phyloP scores from a whole-genome alignment of 192 early-diverging fungal genomes.

The Backusella liffmaniae region DNA sequence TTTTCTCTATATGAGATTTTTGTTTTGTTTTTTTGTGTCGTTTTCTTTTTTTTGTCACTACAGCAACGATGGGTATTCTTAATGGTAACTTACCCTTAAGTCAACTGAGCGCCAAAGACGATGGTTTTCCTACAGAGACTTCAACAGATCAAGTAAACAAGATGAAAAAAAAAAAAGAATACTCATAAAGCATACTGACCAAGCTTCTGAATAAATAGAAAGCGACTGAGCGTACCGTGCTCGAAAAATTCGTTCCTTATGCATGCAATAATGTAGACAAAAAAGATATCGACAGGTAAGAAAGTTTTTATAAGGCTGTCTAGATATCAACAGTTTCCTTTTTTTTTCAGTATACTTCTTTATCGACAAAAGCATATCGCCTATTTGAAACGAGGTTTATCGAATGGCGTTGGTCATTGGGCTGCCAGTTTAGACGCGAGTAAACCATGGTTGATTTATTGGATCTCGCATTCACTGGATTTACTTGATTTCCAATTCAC shows the following conservation, averaged over 20 bases:
- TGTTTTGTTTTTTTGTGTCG: conserved; percentile 13
- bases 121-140: conserved; percentile 56
- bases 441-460: conserved; percentile 90
- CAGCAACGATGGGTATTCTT: conserved; percentile 16
- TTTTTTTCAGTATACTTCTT: conserved; percentile 41
- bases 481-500: conserved; percentile 64
- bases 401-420: conserved; percentile 51
- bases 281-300: conserved; percentile 23
- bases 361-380: conserved; percentile 53
- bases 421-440: conserved; percentile 78
- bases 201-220: conserved; percentile 14
- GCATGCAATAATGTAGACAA: conserved; percentile 14
- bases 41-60: conserved; percentile 18
- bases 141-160: conserved; percentile 54
- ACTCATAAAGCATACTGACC: conserved; percentile 22
- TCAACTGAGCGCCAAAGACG: conserved; percentile 42
- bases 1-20: background rate
- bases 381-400: conserved; percentile 48
- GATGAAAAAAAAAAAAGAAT: background rate
- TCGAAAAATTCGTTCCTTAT: conserved; percentile 22
- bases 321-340: background rate
- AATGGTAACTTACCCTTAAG: conserved; percentile 6
- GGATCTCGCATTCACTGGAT: conserved; percentile 85
- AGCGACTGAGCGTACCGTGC: conserved; percentile 26
- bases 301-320: background rate